phyloP scores from a whole-genome alignment of 495 filamentous ascomycete species.

The Penicillium lividum region DNA sequence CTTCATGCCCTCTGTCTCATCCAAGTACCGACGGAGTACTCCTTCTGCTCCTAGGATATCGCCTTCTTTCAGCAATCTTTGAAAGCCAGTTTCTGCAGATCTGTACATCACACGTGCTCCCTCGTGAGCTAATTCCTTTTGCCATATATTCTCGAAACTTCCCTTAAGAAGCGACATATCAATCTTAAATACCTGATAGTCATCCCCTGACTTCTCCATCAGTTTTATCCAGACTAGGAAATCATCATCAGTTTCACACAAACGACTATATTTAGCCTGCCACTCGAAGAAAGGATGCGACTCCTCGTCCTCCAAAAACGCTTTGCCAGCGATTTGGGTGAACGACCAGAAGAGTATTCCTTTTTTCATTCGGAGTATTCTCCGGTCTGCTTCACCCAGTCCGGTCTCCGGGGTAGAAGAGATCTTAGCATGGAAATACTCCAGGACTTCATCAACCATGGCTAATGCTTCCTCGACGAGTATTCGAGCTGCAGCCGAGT shows the following conservation, averaged over 20 bases:
- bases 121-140: constrained; percentile 10
- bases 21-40: constrained; percentile 15
- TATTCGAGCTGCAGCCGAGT: constrained; percentile 12
- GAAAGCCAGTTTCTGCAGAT: constrained; percentile 12
- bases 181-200: neutral
- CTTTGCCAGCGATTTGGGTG: neutral
- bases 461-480: constrained; percentile 14
- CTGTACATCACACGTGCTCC: constrained; percentile 10
- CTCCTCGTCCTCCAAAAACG: no score
- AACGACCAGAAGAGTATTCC: constrained; percentile 16
- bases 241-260: constrained; percentile 15
- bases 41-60: constrained; percentile 19
- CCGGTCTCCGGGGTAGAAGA: constrained; percentile 1
- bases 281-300: constrained; percentile 15
- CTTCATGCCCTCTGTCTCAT: constrained; percentile 5
- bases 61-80: constrained; percentile 17
- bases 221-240: constrained; percentile 6
- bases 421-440: constrained; percentile 10
- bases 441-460: constrained; percentile 14
- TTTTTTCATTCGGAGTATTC: constrained; percentile 5
- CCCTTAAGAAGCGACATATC: neutral
- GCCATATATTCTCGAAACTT: constrained; percentile 15
- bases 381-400: constrained; percentile 7
- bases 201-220: constrained; percentile 1
- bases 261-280: constrained; percentile 4